Conservation (phyloP, 495 filamentous ascomycete species). For the Trichoderma reesei region DNA sequence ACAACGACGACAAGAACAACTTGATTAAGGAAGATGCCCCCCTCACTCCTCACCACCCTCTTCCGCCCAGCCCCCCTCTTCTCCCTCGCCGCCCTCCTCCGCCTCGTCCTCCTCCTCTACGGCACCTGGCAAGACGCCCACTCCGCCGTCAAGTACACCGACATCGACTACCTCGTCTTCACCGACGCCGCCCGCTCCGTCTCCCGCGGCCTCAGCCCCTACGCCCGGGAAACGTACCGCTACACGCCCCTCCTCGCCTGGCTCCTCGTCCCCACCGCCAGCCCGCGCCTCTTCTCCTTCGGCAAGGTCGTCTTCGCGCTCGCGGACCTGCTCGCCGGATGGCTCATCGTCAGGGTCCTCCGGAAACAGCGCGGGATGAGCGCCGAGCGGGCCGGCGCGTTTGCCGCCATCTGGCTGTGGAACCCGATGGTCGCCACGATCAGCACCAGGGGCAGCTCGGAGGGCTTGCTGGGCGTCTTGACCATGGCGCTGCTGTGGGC, state of each 20-base stretch:
- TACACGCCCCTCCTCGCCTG: constrained; percentile 92
- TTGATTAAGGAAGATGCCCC: neutral
- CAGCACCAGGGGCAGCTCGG: constrained; percentile 85
- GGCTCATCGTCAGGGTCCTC: constrained; percentile 50
- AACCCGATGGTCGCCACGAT: constrained; percentile 98
- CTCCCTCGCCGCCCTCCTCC: constrained; percentile 54
- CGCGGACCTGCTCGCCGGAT: constrained; percentile 77
- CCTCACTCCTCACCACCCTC: constrained; percentile 18
- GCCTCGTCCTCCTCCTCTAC: constrained; percentile 65
- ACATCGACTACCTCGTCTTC: constrained; percentile 98
- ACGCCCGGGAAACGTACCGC: constrained; percentile 85
- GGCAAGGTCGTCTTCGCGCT: constrained; percentile 82
- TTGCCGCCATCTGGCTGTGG: constrained; percentile 78
- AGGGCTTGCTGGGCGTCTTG: constrained; percentile 78
- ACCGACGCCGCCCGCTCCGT: constrained; percentile 88
- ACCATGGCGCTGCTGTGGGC: constrained; percentile 78
- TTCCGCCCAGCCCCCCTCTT: constrained; percentile 48
- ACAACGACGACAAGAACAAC: neutral
- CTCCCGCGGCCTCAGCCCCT: constrained; percentile 54
- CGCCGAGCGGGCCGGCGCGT: constrained; percentile 50
- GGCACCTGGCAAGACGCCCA: constrained; percentile 84
- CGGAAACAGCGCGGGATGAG: constrained; percentile 18
- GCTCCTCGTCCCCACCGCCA: constrained; percentile 75
- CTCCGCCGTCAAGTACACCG: constrained; percentile 90
- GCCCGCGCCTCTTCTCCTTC: constrained; percentile 53